Evolutionary conservation across 2,329 filamentous ascomycete genomes (phyloP), one percentile per base, ranked within the genome.

Genomic region (Sporothrix inflata): DNA sequence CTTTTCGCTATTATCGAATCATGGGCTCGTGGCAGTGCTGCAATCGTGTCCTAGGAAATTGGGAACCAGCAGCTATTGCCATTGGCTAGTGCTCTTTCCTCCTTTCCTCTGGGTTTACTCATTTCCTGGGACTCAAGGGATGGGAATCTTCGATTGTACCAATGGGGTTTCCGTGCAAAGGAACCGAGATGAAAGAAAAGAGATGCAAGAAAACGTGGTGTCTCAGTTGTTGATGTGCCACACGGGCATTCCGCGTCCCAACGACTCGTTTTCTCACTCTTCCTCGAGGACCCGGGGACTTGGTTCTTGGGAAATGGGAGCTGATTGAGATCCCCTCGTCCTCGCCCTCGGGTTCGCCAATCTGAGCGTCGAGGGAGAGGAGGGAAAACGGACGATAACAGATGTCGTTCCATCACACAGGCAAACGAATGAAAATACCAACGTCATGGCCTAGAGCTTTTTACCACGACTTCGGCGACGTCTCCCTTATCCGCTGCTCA

Each of bases 241-340:
- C 16, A 45, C 21, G 60, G 12, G 60, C 60, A 45, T 65, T 45
- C 12, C 38, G 63, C 21, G 14, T 14, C 24, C 24, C 42, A 34
- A 21, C 27, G 24, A 24, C 42, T 51, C 42, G 27, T 30, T 38
- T 5, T 38, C 45, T 49, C 34, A 45, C 34, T 38, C 60, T 65
- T 16, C 11, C 4, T 42, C 21, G 42, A 16, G 19, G 65, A 53
- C 45, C 65, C 65, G 65, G 45, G 27, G 11, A 24, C 5, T 51
- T 51, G 65, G 45, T 67, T 67, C 63, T 67, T 14, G 63, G 63
- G 24, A 51, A 19, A 24, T 34, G 24, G 27, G 42, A 34, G 24
- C 24, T 49, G 63, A 21, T n/a, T 49, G 42, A 49, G 27, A 34
- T 19, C 8, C 16, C n/a, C n/a, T n/a, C n/a, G n/a, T n/a, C n/a